A percentile compares a stretch with the other conserved stretches of the same genome.
Evolutionary conservation across 2,329 filamentous ascomycete genomes (phyloP).

Genomic region (Dothistroma septosporum): DNA sequence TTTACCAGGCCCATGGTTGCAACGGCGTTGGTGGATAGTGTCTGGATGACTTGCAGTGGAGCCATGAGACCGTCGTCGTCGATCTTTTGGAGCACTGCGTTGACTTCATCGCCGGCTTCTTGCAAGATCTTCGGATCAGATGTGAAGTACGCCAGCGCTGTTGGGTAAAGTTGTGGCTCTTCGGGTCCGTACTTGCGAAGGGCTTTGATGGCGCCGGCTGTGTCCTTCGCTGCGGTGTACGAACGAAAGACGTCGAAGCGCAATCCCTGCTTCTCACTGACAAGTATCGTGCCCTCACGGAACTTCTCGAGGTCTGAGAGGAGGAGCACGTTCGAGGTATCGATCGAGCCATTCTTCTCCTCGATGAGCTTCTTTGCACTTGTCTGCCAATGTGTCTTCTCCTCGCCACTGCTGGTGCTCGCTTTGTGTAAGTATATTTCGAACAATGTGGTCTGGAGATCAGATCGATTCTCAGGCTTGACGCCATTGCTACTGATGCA

Average conservation of each 20-base stretch:
- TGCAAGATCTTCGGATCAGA: slow-evolving; percentile 75
- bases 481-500: slow-evolving; percentile 69
- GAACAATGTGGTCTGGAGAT: slow-evolving; percentile 91
- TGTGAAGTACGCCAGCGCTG: slow-evolving; percentile 88
- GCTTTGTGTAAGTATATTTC: slow-evolving; percentile 97
- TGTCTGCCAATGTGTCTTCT: slow-evolving; percentile 77
- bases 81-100: slow-evolving; percentile 76
- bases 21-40: slow-evolving; percentile 71
- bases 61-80: slow-evolving; percentile 90
- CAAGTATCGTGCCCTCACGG: slow-evolving; percentile 81
- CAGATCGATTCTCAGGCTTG: slow-evolving; percentile 70
- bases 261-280: slow-evolving; percentile 88
- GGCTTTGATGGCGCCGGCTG: slow-evolving; percentile 81
- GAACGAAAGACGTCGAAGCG: slow-evolving; percentile 95
- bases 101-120: slow-evolving; percentile 76
- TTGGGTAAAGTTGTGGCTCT: slow-evolving; percentile 87
- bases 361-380: slow-evolving; percentile 89
- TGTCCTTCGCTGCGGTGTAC: slow-evolving; percentile 89
- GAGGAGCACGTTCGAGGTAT: slow-evolving; percentile 88
- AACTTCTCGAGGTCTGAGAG: slow-evolving; percentile 91
- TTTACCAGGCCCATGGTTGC: slow-evolving; percentile 98
- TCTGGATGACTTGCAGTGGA: slow-evolving; percentile 92
- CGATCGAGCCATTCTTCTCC: slow-evolving; percentile 74
- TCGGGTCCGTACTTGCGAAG: slow-evolving; percentile 86
- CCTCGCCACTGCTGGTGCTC: slow-evolving; percentile 63